These are phyloP conservation scores for Ramularia endophylla DNA, from an alignment of 2,329 filamentous ascomycete species.

Conservation along the genomic window DNA sequence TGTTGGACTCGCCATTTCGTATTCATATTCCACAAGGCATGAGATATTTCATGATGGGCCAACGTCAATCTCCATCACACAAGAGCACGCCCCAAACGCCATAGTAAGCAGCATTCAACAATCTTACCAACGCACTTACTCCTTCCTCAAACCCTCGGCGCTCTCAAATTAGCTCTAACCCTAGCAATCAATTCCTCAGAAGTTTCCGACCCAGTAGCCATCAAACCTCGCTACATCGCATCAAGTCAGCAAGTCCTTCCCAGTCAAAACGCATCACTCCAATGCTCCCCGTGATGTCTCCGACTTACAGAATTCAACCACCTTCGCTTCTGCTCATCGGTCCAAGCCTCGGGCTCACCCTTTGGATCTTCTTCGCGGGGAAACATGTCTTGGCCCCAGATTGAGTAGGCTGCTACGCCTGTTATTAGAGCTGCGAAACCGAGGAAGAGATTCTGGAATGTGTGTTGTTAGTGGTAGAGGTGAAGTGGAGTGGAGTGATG, in stretches of 20 bases:
- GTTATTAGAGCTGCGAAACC: constrained; percentile 78
- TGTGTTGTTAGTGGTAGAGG: neutral
- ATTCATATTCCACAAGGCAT: too few species aligned
- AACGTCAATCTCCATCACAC: too few species aligned
- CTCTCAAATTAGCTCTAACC: constrained; percentile 61
- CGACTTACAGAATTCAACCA: constrained; percentile 73
- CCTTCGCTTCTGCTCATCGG: constrained; percentile 67
- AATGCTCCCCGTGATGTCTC: too few species aligned
- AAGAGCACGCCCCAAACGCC: too few species aligned
- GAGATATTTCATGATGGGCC: too few species aligned
- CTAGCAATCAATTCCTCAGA: constrained; percentile 61
- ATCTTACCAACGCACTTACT: too few species aligned
- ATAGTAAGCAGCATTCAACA: too few species aligned
- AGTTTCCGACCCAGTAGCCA: constrained; percentile 53
- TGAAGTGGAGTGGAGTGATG: neutral
- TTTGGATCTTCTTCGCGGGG: constrained; percentile 69
- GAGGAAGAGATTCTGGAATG: constrained; percentile 36
- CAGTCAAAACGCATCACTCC: neutral
- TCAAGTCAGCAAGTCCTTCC: constrained; percentile 5
- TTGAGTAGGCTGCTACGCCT: constrained; percentile 73
- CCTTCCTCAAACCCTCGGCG: constrained; percentile 31
- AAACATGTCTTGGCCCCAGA: constrained; percentile 83
- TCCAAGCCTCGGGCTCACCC: constrained; percentile 70
- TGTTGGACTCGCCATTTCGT: too few species aligned
- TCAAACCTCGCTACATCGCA: constrained; percentile 53